Evolutionary conservation across 306 rosid genomes (phyloP).

Genomic region (Sphenostylis stenocarpa): DNA sequence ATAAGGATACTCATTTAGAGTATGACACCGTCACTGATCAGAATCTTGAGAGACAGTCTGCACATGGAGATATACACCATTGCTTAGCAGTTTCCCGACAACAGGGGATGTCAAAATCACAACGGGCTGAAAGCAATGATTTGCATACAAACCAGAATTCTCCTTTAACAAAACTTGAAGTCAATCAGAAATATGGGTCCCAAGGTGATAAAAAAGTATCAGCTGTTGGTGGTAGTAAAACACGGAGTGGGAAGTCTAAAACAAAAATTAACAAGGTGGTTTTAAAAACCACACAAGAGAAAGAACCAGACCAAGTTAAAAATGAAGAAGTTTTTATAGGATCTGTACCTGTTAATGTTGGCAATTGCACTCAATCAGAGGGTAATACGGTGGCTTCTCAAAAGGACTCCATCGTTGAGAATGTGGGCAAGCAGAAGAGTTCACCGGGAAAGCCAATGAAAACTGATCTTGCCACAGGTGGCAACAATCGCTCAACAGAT

Average conservation of each 20-base stretch:
- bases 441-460: constrained; percentile 49
- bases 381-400: constrained; percentile 38
- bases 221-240: constrained; percentile 43
- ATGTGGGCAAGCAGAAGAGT: constrained; percentile 43
- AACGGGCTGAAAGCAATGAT: constrained; percentile 32
- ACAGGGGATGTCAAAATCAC: constrained; percentile 52
- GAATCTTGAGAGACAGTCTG: constrained; percentile 45
- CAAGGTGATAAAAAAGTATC: constrained; percentile 42
- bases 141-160: constrained; percentile 47
- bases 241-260: constrained; percentile 66
- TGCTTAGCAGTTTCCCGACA: constrained; percentile 35
- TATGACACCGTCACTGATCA: constrained; percentile 39
- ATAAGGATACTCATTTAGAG: constrained; percentile 38
- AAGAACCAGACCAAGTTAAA: constrained; percentile 50
- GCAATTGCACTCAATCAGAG: constrained; percentile 48
- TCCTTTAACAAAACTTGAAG: constrained; percentile 49
- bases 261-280: constrained; percentile 48
- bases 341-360: constrained; percentile 66
- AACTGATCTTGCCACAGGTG: constrained; percentile 40
- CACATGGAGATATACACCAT: constrained; percentile 36
- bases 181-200: constrained; percentile 49
- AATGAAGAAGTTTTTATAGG: constrained; percentile 74
- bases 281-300: constrained; percentile 39
- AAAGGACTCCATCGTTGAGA: constrained; percentile 41
- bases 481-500: constrained; percentile 42